A percentile compares a stretch with the other conserved stretches of the same genome.
phyloP scores from a whole-genome alignment of 2,329 filamentous ascomycete species.

The Neospermospora avenae region DNA sequence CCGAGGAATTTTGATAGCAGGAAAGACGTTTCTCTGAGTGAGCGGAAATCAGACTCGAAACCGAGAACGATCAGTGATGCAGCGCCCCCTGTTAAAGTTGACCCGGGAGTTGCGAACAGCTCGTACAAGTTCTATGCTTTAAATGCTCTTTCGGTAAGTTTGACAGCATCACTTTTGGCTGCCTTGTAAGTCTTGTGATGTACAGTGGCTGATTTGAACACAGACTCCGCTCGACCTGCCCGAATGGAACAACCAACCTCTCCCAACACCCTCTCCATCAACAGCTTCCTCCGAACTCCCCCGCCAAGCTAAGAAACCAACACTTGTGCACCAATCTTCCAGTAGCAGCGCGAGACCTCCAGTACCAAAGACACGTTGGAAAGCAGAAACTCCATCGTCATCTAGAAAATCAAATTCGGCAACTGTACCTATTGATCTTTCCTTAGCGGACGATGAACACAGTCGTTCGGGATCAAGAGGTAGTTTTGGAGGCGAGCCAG shows the following conservation, averaged over 20 bases:
- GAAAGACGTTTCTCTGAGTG: slow-evolving; percentile 71
- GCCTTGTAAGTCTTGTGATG: neutral
- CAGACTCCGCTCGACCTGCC: slow-evolving; percentile 31
- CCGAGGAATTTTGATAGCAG: slow-evolving; percentile 91
- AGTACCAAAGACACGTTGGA: slow-evolving; percentile 35
- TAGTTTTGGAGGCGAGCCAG: slow-evolving; percentile 5
- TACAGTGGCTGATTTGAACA: neutral
- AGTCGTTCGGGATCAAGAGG: neutral
- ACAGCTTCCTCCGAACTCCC: slow-evolving; percentile 13
- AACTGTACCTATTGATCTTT: slow-evolving; percentile 32
- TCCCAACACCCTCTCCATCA: slow-evolving; percentile 9
- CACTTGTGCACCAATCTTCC: slow-evolving; percentile 15
- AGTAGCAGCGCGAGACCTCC: slow-evolving; percentile 24
- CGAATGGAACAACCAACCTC: slow-evolving; percentile 25
- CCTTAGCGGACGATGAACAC: slow-evolving; percentile 32
- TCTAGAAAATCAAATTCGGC: slow-evolving; percentile 12
- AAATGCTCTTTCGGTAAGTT: slow-evolving; percentile 30
- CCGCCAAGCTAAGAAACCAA: slow-evolving; percentile 24
- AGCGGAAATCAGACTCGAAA: slow-evolving; percentile 32
- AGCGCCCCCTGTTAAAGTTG: slow-evolving; percentile 27
- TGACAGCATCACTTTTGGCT: neutral
- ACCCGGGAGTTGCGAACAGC: slow-evolving; percentile 26
- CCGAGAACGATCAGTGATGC: slow-evolving; percentile 28
- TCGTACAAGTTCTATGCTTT: slow-evolving; percentile 31
- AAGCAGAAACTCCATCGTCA: slow-evolving; percentile 19